Evolutionary conservation across 148 eudicot species (phyloP), one percentile per base, ranked within the genome.

Genomic region (Rhododendron williamsianum): DNA sequence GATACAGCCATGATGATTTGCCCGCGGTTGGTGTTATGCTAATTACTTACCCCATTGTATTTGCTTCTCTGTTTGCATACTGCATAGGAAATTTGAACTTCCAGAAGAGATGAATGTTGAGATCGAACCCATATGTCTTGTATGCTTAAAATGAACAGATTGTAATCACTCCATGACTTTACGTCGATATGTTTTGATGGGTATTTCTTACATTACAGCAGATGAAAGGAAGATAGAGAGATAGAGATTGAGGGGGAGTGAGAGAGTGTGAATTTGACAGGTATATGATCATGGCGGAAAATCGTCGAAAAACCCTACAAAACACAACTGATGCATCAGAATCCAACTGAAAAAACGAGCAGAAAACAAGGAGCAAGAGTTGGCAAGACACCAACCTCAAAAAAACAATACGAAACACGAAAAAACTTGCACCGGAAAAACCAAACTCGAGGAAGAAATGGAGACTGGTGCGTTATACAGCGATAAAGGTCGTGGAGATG

Each of bases 61-160:
- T 94, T 83, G 98, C 95, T 74, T 90, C 89, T 58, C 87, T 93
- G 18, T 95, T 95, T 74, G 92, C 91, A 3, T 90, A 43, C 84
- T 91, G 92, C 77, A 91, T 94, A 19, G 90, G 88, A 19, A 95
- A 89, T 85, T 85, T 93, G 46, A 94, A 94, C 88, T 95, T 92
- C 78, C 98, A 95, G 88, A 91, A 87, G 91, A 92, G 98, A 86
- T 95, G 87, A 90, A 77, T 82, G 67, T 72, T 23, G 36, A 27
- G 35, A 21, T 7, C 3, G 45, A 52, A 65, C 1, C 16, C 35
- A 67, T 67, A 9, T 25, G 18, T 11, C 2, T 27, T 41, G 45
- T 69, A 8, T 11, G 6, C 16, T 23, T 63, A n/a, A 27, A 69
- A 10, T 11, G 35, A 69, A 69, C 0, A 11, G 35, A 27, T 69